Conservation (phyloP, 1,139 yeast species). For the Suhomyces anneliseae region DNA sequence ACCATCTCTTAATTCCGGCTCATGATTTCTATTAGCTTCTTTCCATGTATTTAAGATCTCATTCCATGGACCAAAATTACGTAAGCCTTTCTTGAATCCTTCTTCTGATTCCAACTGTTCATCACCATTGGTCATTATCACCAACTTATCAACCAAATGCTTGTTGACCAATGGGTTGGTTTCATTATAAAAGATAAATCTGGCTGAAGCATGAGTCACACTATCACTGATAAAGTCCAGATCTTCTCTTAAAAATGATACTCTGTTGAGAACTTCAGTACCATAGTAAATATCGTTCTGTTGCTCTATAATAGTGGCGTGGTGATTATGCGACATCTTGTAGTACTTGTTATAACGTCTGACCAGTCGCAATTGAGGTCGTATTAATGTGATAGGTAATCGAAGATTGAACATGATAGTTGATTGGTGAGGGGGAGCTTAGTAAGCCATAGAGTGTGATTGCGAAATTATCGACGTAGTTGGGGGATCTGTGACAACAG, state of each 20-base stretch:
- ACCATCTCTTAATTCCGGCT: constrained; percentile 29
- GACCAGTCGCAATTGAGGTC: not conserved
- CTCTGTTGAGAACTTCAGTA: constrained; percentile 67
- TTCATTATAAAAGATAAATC: constrained; percentile 52
- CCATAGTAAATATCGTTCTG: constrained; percentile 44
- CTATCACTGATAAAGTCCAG: constrained; percentile 56
- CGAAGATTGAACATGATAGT: not conserved
- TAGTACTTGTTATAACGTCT: constrained; percentile 5
- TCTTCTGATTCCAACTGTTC: constrained; percentile 17
- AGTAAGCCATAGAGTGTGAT: not conserved
- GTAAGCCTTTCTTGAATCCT: constrained; percentile 18
- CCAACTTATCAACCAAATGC: constrained; percentile 28
- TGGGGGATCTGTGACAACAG: not conserved
- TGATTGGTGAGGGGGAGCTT: not conserved
- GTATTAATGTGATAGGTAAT: not conserved
- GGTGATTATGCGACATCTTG: constrained; percentile 12
- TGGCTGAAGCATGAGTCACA: constrained; percentile 50
- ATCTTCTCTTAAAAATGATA: constrained; percentile 76
- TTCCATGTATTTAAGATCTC: constrained; percentile 26
- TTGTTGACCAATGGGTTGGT: constrained; percentile 41
- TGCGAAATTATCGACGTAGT: not conserved
- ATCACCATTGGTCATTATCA: constrained; percentile 39
- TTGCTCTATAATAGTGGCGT: constrained; percentile 18
- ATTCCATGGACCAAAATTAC: constrained; percentile 25
- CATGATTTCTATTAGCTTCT: constrained; percentile 36